These are phyloP conservation scores for Neonectria coccinea DNA, from an alignment of 2,329 filamentous ascomycete species.

Conservation along the genomic window DNA sequence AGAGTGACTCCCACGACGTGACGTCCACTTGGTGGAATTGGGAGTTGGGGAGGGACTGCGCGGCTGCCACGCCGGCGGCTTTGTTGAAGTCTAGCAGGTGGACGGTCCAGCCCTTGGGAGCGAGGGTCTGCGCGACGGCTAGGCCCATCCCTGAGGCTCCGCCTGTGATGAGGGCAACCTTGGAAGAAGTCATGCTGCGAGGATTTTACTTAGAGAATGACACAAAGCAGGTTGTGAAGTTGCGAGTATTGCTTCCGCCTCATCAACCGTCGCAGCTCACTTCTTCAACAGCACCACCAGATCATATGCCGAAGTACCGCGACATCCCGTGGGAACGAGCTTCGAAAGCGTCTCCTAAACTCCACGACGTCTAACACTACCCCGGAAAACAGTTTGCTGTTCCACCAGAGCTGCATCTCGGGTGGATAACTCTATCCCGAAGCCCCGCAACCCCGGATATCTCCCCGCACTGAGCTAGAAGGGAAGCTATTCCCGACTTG, in stretches of 20 bases:
- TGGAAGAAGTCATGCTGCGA: conserved; percentile 6
- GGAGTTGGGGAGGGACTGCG: conserved; percentile 1
- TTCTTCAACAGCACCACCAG: conserved; percentile 1
- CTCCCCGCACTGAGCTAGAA: conserved; percentile 9
- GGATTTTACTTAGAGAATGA: too few species aligned
- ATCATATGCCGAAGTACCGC: neutral
- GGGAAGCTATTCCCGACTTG: neutral
- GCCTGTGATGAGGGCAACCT: conserved; percentile 20
- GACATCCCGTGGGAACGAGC: neutral
- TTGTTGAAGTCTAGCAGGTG: conserved; percentile 25
- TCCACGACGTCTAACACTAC: neutral
- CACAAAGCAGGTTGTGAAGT: neutral
- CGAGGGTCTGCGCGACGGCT: conserved; percentile 19
- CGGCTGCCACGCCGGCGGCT: conserved; percentile 5
- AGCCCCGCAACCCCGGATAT: conserved; percentile 16
- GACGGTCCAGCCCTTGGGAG: conserved; percentile 17
- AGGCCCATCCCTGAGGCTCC: conserved; percentile 24
- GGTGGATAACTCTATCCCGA: conserved; percentile 20
- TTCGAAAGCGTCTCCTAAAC: neutral
- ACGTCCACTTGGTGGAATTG: conserved; percentile 19
- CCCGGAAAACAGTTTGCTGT: conserved; percentile 23
- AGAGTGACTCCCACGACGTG: conserved; percentile 19
- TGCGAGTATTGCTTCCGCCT: neutral
- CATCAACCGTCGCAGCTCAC: neutral
- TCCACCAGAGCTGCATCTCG: neutral